Conservation (phyloP, 192 early-diverging fungal species). For the Backusella morwellensis region DNA sequence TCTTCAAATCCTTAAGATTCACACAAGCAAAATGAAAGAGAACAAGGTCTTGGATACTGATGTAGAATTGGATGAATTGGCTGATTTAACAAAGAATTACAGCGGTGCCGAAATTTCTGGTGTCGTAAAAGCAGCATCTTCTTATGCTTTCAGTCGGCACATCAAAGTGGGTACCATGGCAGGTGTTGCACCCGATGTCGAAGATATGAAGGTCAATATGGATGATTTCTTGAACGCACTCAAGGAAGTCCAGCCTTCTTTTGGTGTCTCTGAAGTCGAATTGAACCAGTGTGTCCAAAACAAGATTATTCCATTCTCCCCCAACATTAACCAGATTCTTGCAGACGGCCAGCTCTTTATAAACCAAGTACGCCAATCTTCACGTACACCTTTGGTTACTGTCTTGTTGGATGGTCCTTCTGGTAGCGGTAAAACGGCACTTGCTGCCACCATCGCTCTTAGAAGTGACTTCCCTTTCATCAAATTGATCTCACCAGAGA, state of each 20-base stretch:
- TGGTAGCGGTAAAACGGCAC: conserved; percentile 90
- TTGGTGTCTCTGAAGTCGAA: conserved; percentile 92
- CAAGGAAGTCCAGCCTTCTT: conserved; percentile 91
- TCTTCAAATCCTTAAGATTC: conserved; percentile 94
- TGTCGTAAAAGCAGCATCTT: conserved; percentile 88
- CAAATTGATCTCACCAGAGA: conserved; percentile 94
- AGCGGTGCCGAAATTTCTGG: conserved; percentile 97
- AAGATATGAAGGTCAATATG: conserved; percentile 82
- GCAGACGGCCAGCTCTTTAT: conserved; percentile 59
- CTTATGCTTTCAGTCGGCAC: conserved; percentile 96
- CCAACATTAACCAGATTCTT: conserved; percentile 52
- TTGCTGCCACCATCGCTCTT: conserved; percentile 95
- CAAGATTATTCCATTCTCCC: conserved; percentile 78
- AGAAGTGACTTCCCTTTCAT: conserved; percentile 92
- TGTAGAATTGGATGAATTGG: conserved; percentile 84
- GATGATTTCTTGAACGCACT: conserved; percentile 88
- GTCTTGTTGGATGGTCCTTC: conserved; percentile 85
- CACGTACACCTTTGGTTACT: conserved; percentile 88
- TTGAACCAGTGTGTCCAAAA: conserved; percentile 82
- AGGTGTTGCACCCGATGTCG: conserved; percentile 78
- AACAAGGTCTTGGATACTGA: conserved; percentile 78
- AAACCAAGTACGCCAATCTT: conserved; percentile 74
- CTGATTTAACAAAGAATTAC: conserved; percentile 91
- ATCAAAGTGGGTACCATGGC: conserved; percentile 88
- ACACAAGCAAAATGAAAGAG: conserved; percentile 81